phyloP scores from a whole-genome alignment of 2,329 filamentous ascomycete genomes.

The Chaetomium globosum region DNA sequence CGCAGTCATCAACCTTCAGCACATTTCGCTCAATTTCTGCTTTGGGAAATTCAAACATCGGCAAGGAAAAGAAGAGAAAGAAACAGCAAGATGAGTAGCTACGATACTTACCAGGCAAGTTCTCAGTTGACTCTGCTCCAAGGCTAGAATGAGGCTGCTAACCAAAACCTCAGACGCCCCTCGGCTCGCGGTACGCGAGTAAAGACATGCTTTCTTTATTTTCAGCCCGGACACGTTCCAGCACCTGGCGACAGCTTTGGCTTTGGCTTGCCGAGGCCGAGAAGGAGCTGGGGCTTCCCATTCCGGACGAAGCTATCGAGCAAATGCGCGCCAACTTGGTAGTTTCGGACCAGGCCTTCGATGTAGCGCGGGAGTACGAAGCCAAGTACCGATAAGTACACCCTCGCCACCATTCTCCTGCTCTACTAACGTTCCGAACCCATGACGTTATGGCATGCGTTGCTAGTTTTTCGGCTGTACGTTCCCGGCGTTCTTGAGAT shows the following conservation, averaged over 20 bases:
- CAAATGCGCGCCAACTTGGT: slow-evolving; percentile 74
- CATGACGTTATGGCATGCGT: slow-evolving; percentile 68
- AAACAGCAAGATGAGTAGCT: slow-evolving; percentile 34
- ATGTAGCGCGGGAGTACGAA: slow-evolving; percentile 74
- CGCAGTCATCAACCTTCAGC: too few species aligned
- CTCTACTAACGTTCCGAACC: slow-evolving; percentile 20
- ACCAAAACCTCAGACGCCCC: slow-evolving; percentile 57
- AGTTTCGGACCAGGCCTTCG: slow-evolving; percentile 79
- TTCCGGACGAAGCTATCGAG: slow-evolving; percentile 72
- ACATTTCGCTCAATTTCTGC: too few species aligned
- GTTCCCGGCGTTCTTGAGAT: not conserved
- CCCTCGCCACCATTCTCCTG: slow-evolving; percentile 33
- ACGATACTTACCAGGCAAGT: slow-evolving; percentile 36
- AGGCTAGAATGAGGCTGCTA: not conserved
- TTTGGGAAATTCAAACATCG: too few species aligned
- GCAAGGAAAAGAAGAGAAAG: not conserved
- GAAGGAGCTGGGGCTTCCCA: slow-evolving; percentile 75
- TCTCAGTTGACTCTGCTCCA: not conserved
- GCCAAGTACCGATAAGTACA: slow-evolving; percentile 56
- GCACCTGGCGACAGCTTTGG: slow-evolving; percentile 85
- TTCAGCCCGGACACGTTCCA: slow-evolving; percentile 71
- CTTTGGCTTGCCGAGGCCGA: slow-evolving; percentile 79
- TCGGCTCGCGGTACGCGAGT: slow-evolving; percentile 73
- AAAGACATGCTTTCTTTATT: slow-evolving; percentile 79
- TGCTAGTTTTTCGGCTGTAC: slow-evolving; percentile 69